Evolutionary conservation across 2,329 filamentous ascomycete species (phyloP), one percentile per base, ranked within the genome.

Genomic region (Plectosphaerella cucumerina): DNA sequence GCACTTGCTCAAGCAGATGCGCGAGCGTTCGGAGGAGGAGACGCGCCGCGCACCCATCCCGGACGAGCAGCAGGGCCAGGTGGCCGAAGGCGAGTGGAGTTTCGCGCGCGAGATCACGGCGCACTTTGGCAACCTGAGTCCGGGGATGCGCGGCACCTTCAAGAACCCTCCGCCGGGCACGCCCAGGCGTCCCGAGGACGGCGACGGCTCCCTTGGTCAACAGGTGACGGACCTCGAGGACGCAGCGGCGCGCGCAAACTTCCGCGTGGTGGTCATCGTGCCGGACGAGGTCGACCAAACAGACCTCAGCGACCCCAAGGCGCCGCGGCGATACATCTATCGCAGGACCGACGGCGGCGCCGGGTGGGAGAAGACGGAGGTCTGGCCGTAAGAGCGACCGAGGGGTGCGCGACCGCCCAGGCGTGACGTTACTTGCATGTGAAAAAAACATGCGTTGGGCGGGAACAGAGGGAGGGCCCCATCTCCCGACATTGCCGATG

Each of bases 111-210:
- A 96, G 70, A 68, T 97, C 35, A 91, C 89, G 47, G 89, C 82
- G 46, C 89, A 94, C 66, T 97, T 97, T 79, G 93, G 90, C 18
- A 97, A 97, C 67, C 70, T 94, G 59, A 86, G 82, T 58, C 93
- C 93, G 6, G 73, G 76, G 1, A 90, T 96, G 84, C 80, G 92
- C 65, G 87, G 87, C 10, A 79, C 81, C 9, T 92, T 91, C 66
- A 85, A 83, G 68, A 84, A 87, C 64, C 80, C 94, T 63, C 74
- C 80, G 6, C 86, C 88, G 0, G 89, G 89, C 0, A 73, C 75
- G 54, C 77, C 84, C 46, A 64, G 87, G 59, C 69, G 78, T 57
- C 57, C 81, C 62, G 60, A 77, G 59, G 66, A 77, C 56, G 26
- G 62, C 75, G 65, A 52, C 6, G 58, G 72, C 12, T 64, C 68